Evolutionary conservation across 2,329 filamentous ascomycete genomes (phyloP).

Genomic region (Rachicladosporium sp.): DNA sequence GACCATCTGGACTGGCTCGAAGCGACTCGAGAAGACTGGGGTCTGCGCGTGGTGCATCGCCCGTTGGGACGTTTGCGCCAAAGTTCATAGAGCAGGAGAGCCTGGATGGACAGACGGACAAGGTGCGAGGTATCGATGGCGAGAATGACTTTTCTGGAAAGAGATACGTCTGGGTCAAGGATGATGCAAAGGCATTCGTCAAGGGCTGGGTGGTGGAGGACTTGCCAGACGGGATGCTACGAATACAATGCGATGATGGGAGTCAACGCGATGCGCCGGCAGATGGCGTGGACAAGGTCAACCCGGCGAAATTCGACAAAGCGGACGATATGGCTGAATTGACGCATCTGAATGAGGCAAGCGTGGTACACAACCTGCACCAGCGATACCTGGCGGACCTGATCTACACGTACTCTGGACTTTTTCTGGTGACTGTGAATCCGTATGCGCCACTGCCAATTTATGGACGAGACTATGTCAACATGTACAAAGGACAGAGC

Average conservation of each 20-base stretch:
- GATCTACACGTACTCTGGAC: constrained; percentile 93
- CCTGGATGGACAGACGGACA: constrained; percentile 45
- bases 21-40: constrained; percentile 33
- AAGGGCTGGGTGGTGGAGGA: constrained; percentile 89
- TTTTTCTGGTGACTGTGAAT: constrained; percentile 95
- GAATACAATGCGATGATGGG: constrained; percentile 90
- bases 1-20: constrained; percentile 17
- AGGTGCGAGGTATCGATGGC: constrained; percentile 67
- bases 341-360: constrained; percentile 94
- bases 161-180: constrained; percentile 93
- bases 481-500: constrained; percentile 89
- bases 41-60: constrained; percentile 52
- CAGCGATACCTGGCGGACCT: constrained; percentile 91
- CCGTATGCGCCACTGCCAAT: constrained; percentile 92
- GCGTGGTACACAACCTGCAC: constrained; percentile 92
- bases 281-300: constrained; percentile 94
- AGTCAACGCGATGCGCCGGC: constrained; percentile 74
- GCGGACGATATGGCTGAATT: constrained; percentile 98
- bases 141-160: constrained; percentile 99
- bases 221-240: constrained; percentile 51
- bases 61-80: constrained; percentile 80
- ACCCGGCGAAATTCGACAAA: constrained; percentile 98
- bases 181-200: constrained; percentile 76
- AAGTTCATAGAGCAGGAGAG: constrained; percentile 90
- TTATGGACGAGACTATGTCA: constrained; percentile 92